Percentiles rank a stretch among this genome's conserved stretches.
Conservation (phyloP, 2,329 filamentous ascomycete species). For the Ceratocystis lukuohia region DNA sequence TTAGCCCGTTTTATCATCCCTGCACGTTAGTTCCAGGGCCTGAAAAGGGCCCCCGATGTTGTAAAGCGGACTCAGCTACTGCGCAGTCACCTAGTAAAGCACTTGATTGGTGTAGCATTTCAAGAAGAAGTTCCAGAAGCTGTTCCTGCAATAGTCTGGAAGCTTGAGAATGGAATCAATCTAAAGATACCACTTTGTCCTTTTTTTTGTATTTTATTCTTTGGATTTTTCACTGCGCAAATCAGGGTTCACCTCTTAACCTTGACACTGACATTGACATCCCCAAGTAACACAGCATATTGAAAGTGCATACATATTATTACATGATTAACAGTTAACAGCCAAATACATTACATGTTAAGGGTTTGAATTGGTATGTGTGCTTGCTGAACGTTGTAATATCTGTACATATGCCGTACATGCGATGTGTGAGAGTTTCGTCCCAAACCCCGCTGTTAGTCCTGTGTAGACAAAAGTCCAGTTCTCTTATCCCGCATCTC, state of each 20-base stretch:
- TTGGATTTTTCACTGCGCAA: neutral
- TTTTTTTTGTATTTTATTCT: too few relatives aligned
- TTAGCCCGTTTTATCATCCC: neutral
- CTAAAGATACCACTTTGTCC: neutral
- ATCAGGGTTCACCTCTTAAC: neutral
- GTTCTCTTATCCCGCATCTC: neutral
- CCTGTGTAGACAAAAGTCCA: neutral
- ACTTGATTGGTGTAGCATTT: constrained; percentile 1
- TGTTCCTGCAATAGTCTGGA: neutral
- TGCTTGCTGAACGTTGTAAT: too few relatives aligned
- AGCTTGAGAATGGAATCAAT: neutral
- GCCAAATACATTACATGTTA: too few relatives aligned
- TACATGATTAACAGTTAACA: neutral
- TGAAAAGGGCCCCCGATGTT: neutral
- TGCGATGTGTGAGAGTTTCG: too few relatives aligned
- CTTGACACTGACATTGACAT: neutral
- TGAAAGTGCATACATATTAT: neutral
- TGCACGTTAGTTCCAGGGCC: neutral
- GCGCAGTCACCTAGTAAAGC: neutral
- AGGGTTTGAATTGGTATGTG: too few relatives aligned
- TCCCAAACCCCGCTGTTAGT: too few relatives aligned
- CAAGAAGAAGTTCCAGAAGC: neutral
- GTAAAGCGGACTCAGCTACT: neutral
- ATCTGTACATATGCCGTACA: too few relatives aligned
- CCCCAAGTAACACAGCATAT: constrained; percentile 1